A percentile compares a stretch with the other conserved stretches of the same genome.
These are phyloP conservation scores for Trichoderma endophyticum DNA, from an alignment of 2,329 filamentous ascomycete genomes.

Conservation along the genomic window DNA sequence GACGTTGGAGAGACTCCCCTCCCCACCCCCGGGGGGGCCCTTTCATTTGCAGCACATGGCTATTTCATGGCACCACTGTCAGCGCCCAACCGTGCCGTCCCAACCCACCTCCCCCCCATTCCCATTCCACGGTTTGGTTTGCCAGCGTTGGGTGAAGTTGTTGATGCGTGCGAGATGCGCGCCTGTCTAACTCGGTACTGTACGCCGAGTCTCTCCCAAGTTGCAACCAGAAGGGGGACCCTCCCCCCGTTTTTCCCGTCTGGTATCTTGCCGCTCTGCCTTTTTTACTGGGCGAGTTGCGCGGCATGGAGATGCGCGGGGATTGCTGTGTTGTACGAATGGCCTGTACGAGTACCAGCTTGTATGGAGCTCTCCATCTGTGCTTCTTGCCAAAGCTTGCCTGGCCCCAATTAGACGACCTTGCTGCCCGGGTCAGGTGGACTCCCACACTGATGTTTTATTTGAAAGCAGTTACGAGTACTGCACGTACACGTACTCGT, in stretches of 20 bases:
- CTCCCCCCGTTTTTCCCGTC: not conserved
- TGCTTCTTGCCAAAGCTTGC: not conserved
- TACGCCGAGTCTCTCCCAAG: not conserved
- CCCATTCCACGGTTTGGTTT: not conserved
- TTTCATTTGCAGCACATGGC: constrained; percentile 15
- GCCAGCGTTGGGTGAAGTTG: not conserved
- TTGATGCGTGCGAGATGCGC: constrained; percentile 6
- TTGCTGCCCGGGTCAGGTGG: constrained; percentile 3
- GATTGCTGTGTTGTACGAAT: not conserved
- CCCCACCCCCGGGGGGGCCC: not conserved
- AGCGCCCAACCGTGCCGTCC: constrained; percentile 16
- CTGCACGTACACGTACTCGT: not conserved
- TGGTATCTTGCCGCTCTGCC: not conserved
- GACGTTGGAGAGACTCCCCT: not conserved
- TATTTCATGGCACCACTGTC: constrained; percentile 5
- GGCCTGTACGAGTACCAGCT: not conserved
- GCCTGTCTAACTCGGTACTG: not conserved
- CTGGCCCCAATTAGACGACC: not conserved
- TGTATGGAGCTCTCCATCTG: not conserved
- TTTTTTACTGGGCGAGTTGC: not conserved
- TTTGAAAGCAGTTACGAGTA: not conserved
- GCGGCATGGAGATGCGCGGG: not conserved
- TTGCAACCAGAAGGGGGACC: not conserved
- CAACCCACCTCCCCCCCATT: not conserved
- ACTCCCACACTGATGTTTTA: not conserved